Percentiles rank a stretch among this genome's conserved stretches.
Evolutionary conservation across 2,329 filamentous ascomycete genomes (phyloP).

Genomic region (Alternaria metachromatica): DNA sequence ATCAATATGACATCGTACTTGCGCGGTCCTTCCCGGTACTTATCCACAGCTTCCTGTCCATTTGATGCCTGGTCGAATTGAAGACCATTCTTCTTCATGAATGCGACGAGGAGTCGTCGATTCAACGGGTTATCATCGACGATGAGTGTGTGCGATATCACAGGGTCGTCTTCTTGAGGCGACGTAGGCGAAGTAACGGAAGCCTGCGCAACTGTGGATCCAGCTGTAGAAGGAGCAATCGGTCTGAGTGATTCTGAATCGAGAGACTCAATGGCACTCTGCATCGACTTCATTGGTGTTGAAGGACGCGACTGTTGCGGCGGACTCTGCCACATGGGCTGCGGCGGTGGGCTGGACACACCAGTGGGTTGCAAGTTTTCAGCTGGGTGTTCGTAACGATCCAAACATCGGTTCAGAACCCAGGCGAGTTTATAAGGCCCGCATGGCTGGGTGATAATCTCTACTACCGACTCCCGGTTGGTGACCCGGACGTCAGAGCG

Average conservation of each 20-base stretch:
- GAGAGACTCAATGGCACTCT: not conserved
- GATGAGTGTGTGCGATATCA: conserved; percentile 35
- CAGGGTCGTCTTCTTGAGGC: not conserved
- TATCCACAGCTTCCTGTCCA: conserved; percentile 39
- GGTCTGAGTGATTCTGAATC: not conserved
- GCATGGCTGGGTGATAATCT: conserved; percentile 46
- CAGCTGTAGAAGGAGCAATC: not conserved
- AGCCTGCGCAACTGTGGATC: not conserved
- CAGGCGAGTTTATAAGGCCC: conserved; percentile 43
- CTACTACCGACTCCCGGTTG: conserved; percentile 39
- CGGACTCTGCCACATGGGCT: not conserved
- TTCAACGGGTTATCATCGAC: conserved; percentile 52
- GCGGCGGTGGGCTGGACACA: not conserved
- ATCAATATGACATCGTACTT: conserved; percentile 41
- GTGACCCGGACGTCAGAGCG: conserved; percentile 39
- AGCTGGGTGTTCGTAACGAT: conserved; percentile 30
- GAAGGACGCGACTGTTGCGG: not conserved
- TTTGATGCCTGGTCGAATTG: conserved; percentile 39
- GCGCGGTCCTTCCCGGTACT: conserved; percentile 23
- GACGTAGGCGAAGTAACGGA: not conserved
- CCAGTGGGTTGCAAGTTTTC: conserved; percentile 23
- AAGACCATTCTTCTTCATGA: conserved; percentile 36
- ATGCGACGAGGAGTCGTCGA: conserved; percentile 43
- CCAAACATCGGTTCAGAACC: conserved; percentile 37
- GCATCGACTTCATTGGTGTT: not conserved